Evolutionary conservation across 2,329 filamentous ascomycete genomes (phyloP), one percentile per base, ranked within the genome.

Genomic region (Apiospora arundinis): DNA sequence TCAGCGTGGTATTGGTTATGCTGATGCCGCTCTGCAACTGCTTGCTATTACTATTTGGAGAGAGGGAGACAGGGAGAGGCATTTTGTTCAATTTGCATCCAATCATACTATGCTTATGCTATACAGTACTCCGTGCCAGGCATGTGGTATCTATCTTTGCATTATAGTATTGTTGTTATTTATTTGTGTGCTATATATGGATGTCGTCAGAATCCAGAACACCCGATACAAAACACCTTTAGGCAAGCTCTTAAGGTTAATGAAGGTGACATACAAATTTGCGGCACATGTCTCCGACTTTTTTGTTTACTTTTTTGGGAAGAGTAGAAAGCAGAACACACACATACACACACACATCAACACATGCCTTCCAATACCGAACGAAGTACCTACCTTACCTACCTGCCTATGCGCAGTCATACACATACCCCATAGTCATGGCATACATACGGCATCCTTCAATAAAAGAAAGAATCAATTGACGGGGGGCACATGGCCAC

Each of bases 1-100:
- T 63, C 32, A 63, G 56, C 56, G 56, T 40, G 18, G 56, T 63
- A 40, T 63, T 40, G 56, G 56, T 63, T 40, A 40, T 63, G 28
- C 56, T 23, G 28, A 2, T 9, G 32, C 32, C 32, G 32, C 32
- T 32, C 32, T 32, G 32, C n/a, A n/a, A n/a, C 28, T 40, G 45
- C 45, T 16, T 37, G 28, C 52, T 5, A n/a, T 63, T n/a, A n/a
- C n/a, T n/a, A n/a, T n/a, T n/a, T n/a, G n/a, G 32, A 32, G 32
- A 32, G 32, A 32, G 32, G 6, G 32, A 32, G 32, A 32, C 16
- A 21, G 21, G 23, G 21, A 63, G 52, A 60, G 32, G 56, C 56
- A 63, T 63, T n/a, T 63, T 63, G 56, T 63, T 21, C 56, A 63
- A 63, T 63, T 40, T 63, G 2, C 32, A 32, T 21, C 18, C 32